phyloP scores from a whole-genome alignment of 345 rosid genomes.

The Turnera subulata region DNA sequence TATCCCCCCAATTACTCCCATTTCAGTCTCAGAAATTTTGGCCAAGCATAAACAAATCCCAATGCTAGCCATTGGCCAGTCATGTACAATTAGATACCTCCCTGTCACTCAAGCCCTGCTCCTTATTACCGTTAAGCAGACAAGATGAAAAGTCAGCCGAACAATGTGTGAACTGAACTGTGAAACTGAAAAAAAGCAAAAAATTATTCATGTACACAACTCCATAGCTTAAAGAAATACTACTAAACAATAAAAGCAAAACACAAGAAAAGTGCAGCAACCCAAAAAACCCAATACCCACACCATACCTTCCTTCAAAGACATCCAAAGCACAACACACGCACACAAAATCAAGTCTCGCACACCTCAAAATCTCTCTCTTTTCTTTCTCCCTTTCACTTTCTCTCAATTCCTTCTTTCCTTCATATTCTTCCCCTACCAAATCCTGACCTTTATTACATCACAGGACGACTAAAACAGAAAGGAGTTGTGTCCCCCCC shows the following conservation, averaged over 20 bases:
- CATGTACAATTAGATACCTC: not conserved
- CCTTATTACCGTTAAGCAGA: slow-evolving; percentile 45
- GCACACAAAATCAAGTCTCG: slow-evolving; percentile 9
- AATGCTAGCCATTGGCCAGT: not conserved
- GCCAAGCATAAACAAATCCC: not conserved
- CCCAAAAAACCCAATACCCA: not conserved
- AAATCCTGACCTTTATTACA: no score
- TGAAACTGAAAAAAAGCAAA: not conserved
- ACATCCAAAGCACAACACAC: slow-evolving; percentile 39
- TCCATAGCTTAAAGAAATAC: not conserved
- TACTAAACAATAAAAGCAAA: not conserved
- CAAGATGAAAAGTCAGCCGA: slow-evolving; percentile 22
- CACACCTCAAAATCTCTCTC: not conserved
- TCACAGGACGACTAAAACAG: not conserved
- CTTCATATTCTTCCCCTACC: not conserved
- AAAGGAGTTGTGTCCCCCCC: not conserved
- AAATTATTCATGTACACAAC: not conserved
- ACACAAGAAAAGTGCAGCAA: slow-evolving; percentile 7
- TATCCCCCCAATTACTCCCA: no score
- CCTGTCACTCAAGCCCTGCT: slow-evolving; percentile 6
- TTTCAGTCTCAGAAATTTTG: not conserved
- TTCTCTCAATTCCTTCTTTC: slow-evolving; percentile 3
- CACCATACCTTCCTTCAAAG: slow-evolving; percentile 60
- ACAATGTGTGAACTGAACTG: slow-evolving; percentile 3
- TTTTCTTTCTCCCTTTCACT: slow-evolving; percentile 4